These are phyloP conservation scores for Paramecium caudatum DNA, from an alignment of 73 alveolate genomes.

Conservation along the genomic window DNA sequence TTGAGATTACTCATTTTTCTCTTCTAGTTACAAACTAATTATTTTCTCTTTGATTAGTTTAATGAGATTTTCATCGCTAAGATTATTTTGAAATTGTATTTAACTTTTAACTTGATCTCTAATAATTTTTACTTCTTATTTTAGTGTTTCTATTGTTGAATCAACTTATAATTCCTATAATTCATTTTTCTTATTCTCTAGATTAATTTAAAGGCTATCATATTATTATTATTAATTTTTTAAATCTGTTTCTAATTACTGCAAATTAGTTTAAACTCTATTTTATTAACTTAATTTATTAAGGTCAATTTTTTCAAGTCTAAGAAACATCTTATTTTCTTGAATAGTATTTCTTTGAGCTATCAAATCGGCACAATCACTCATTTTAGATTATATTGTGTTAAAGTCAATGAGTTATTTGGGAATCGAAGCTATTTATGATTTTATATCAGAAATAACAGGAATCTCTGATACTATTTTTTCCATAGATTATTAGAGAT, in stretches of 20 bases:
- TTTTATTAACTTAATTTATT: slow-evolving; percentile 8
- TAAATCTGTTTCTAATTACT: neutral
- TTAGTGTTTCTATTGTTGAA: slow-evolving; percentile 10
- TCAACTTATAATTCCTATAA: neutral
- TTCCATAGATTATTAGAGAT: slow-evolving; percentile 78
- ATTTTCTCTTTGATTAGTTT: slow-evolving; percentile 4
- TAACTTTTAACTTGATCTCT: neutral
- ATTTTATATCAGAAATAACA: neutral
- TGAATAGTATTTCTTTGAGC: neutral
- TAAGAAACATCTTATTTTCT: neutral
- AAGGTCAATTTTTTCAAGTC: neutral
- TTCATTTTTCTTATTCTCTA: slow-evolving; percentile 22
- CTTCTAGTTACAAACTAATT: neutral
- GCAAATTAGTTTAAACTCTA: neutral
- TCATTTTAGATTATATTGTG: neutral
- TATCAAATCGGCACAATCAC: slow-evolving; percentile 29
- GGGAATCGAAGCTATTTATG: neutral
- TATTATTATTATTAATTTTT: neutral
- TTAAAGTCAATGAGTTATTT: neutral
- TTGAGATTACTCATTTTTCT: neutral
- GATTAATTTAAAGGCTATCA: neutral
- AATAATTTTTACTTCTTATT: slow-evolving; percentile 36
- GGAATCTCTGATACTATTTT: slow-evolving; percentile 56
- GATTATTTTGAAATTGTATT: neutral
- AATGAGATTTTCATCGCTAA: slow-evolving; percentile 33